Evolutionary conservation across 2,329 filamentous ascomycete species (phyloP), one percentile per base, ranked within the genome.

Genomic region (Colletotrichum godetiae): DNA sequence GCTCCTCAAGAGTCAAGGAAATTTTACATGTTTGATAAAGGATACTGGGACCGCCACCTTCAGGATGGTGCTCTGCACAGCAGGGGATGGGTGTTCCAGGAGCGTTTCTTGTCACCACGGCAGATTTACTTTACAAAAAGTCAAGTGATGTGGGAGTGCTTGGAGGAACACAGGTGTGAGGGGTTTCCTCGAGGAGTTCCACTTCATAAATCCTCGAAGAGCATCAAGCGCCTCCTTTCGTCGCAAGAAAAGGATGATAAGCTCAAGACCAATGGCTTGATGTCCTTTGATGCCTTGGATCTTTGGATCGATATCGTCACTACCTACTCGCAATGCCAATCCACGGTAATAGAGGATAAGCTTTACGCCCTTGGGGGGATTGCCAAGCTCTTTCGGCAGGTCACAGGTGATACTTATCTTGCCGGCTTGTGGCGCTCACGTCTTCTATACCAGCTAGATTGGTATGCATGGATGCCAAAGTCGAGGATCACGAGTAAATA

Each of bases 381-480:
- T 10, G 69, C 57, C 1, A 46, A 65, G 15, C 13, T 66, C 10
- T 60, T 74, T 12, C 42, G 33, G 19, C 56, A 68, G 27, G 15
- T 62, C 5, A 63, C 60, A 4, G 46, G 37, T 8, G 65, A 69
- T 11, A 22, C n/a, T 12, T 74, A 67, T 31, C 5, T 69, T 1
- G 73, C 73, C 2, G 68, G 68, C 8, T 19, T 69, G 4, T 72
- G 68, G 68, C 64, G 24, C n/a, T 58, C 31, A 15, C 11, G 49
- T 15, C 27, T 72, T 11, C 55, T 71, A 3, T 6, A 61, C 10
- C 37, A 57, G 27, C 29, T 71, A 0, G n/a, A 35, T 19, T 71
- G 68, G 56, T 13, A 4, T 15, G 24, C 93, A 3, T 1, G 1
- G 4, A 35, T 29, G 3, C 62, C 52, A 13, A 4, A 24, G 7